phyloP scores from a whole-genome alignment of 106 monocot species.

The Phalaenopsis aphrodite region DNA sequence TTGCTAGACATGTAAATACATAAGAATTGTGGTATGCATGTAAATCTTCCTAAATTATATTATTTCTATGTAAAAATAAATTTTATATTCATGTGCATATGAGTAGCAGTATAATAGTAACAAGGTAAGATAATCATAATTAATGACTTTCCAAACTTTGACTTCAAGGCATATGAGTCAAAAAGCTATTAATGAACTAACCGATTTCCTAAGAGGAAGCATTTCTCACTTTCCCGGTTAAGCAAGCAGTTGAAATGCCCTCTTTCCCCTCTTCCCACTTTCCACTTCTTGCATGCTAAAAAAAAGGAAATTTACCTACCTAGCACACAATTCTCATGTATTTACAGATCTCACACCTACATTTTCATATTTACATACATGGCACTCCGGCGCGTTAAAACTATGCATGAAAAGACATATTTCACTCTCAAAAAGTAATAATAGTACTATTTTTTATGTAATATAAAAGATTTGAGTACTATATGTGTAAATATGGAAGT shows the following conservation, averaged over 20 bases:
- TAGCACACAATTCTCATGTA: too few relatives aligned
- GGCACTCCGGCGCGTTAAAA: too few relatives aligned
- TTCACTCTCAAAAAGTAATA: too few relatives aligned
- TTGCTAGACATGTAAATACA: too few relatives aligned
- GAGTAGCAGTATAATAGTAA: neutral
- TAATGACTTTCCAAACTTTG: neutral
- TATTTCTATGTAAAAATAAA: neutral
- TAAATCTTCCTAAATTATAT: neutral
- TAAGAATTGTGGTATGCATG: too few relatives aligned
- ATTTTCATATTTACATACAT: too few relatives aligned
- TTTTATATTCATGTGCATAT: neutral
- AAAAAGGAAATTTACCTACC: neutral
- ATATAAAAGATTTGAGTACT: too few relatives aligned
- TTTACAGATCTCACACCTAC: too few relatives aligned
- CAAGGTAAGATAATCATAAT: neutral
- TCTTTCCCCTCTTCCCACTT: neutral
- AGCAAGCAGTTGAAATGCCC: neutral
- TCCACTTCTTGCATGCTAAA: neutral
- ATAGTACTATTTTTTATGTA: too few relatives aligned
- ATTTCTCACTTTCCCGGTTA: neutral
- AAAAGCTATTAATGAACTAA: neutral
- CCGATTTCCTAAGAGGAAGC: neutral
- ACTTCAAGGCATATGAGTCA: neutral
- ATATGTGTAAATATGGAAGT: too few relatives aligned
- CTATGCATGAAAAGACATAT: too few relatives aligned